Evolutionary conservation across 2,329 filamentous ascomycete genomes (phyloP).

Genomic region (Paramyrothecium roridum): DNA sequence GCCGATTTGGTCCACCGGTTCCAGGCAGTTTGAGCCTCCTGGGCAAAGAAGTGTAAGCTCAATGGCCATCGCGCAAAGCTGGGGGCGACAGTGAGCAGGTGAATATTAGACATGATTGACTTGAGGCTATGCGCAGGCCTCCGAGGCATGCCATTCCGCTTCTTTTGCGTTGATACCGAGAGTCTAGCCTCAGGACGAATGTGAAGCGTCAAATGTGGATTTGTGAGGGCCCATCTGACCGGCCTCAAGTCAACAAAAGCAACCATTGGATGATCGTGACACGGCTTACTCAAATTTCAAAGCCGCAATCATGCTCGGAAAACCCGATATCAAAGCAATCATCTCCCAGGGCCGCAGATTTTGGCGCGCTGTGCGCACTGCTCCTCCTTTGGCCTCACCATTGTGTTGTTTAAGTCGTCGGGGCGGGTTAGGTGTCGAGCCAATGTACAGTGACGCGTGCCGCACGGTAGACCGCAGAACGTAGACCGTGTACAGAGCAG

Average conservation of each 20-base stretch:
- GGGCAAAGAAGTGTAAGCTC: conserved; percentile 71
- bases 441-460: conserved; percentile 75
- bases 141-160: conserved; percentile 51
- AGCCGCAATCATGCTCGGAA: conserved; percentile 81
- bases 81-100: conserved; percentile 72
- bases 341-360: conserved; percentile 86
- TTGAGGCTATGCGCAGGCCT: conserved; percentile 59
- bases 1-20: conserved; percentile 49
- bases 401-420: conserved; percentile 90
- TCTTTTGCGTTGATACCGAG: conserved; percentile 45
- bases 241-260: conserved; percentile 4
- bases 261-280: background rate
- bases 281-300: conserved; percentile 82
- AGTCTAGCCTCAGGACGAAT: conserved; percentile 65
- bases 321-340: conserved; percentile 81
- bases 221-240: conserved; percentile 86
- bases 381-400: conserved; percentile 77
- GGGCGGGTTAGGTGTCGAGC: conserved; percentile 84
- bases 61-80: conserved; percentile 86
- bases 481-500: conserved; percentile 91
- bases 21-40: conserved; percentile 71
- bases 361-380: conserved; percentile 66
- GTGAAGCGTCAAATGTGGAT: conserved; percentile 77
- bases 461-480: conserved; percentile 79
- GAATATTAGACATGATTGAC: conserved; percentile 74